Conservation (phyloP, 176 grass and related monocot genomes). For the Echinochloa phyllopogon region DNA sequence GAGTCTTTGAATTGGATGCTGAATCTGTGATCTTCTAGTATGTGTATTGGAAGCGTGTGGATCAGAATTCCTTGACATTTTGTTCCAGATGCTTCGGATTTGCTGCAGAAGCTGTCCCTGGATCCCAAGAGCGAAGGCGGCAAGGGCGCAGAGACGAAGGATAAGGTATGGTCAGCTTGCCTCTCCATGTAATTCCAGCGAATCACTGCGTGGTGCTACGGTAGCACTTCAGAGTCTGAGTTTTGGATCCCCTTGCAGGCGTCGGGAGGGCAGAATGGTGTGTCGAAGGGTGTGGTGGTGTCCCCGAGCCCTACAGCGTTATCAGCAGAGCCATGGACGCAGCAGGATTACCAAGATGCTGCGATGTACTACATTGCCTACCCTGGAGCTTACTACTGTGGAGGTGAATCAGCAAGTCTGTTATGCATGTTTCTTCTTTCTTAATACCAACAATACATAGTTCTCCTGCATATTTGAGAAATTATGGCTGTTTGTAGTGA, state of each 20-base stretch:
- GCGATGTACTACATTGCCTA: constrained; percentile 66
- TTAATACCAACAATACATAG: too few relatives aligned
- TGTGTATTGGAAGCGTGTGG: not conserved
- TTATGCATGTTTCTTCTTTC: not conserved
- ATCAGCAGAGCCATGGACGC: constrained; percentile 40
- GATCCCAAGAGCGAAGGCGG: constrained; percentile 48
- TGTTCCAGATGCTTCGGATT: constrained; percentile 57
- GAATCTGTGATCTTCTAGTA: not conserved
- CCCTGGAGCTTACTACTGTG: constrained; percentile 62
- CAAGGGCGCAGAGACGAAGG: constrained; percentile 44
- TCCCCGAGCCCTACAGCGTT: constrained; percentile 24
- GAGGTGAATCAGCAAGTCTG: constrained; percentile 44
- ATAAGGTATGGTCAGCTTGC: constrained; percentile 41
- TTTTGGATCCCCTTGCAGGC: constrained; percentile 30
- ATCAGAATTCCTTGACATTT: constrained; percentile 46
- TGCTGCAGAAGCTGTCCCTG: constrained; percentile 64
- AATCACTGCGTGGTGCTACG: not conserved
- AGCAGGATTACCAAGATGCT: constrained; percentile 53
- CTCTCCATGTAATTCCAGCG: not conserved
- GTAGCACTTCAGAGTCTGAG: not conserved
- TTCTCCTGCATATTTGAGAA: too few relatives aligned
- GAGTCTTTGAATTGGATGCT: not conserved
- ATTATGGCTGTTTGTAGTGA: not conserved
- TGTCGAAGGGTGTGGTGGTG: constrained; percentile 30
- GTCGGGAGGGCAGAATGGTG: constrained; percentile 17